Base-by-base conservation (phyloP, 1,139 yeast species). In the Blastobotrys persicus region DNA sequence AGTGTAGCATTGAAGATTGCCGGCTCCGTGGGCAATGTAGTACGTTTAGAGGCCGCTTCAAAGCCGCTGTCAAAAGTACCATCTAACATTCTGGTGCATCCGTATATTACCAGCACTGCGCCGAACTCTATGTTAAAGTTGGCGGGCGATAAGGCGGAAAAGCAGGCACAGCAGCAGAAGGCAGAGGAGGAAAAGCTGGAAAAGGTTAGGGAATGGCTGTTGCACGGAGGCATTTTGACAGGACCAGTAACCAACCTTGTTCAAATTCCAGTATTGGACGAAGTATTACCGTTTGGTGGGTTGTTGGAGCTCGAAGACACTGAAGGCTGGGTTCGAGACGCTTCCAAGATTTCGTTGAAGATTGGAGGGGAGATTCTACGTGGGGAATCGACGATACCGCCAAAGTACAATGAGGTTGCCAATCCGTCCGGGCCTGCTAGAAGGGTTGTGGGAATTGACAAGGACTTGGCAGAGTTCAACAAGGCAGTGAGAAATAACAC, bases 211-310 rank as follows among this genome's bases (percentile, higher is more conserved):
- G 45, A 44, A 13, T 43, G 23, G 35, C 45, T 51, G 17, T 23
- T 42, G 7, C 47, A 54, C 13, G 45, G 45, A n/a, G 47, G 43
- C 4, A 31, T 58, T 1, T 45, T 55, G 17, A 46, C 50, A 6
- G 60, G 62, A 4, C 65, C 67, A 6, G 46, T 64, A 12, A 59
- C 66, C 3, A 58, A 57, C 45, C 40, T 45, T 2, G 52, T 57
- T 47, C 59, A 59, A 26, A 44, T 65, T 1, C 89, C 92, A 0
- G 69, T 72, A 0, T 66, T 79, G 2, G 71, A 75, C 0, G 67
- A 66, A 1, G 44, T 75, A 1, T 67, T 85, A 20, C 85, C 86
- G 0, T 57, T 72, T 40, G 95, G 95, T 6, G 94, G 85, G 0
- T 57, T 81, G 4, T 53, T 87, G 13, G 79, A 74, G 46, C 74